Percentiles rank a stretch among this genome's conserved stretches.
These are phyloP conservation scores for Peronospora farinosa DNA, from an alignment of 352 stramenopile genomes.

Conservation along the genomic window DNA sequence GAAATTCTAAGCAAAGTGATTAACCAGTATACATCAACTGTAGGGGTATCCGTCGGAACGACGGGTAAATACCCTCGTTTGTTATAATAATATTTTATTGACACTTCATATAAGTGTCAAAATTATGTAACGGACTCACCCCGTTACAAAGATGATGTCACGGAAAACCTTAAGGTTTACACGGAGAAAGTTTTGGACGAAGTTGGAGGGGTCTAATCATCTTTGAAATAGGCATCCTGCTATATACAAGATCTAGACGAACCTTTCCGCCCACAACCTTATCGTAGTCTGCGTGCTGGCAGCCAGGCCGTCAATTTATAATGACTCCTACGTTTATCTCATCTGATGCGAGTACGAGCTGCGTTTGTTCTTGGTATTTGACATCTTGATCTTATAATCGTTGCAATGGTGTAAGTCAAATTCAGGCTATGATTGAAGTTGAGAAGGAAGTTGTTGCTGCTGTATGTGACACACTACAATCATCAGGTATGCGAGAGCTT, in stretches of 20 bases:
- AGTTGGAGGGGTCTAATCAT: constrained; percentile 2
- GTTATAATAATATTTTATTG: too few species aligned
- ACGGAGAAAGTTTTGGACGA: constrained; percentile 21
- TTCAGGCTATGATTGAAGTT: constrained; percentile 30
- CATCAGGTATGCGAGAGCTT: not conserved
- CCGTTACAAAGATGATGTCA: constrained; percentile 30
- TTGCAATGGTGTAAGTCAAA: constrained; percentile 16
- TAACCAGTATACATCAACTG: too few species aligned
- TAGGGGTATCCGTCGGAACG: too few species aligned
- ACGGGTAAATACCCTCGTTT: too few species aligned
- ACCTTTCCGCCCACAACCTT: not conserved
- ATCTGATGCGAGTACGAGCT: constrained; percentile 18
- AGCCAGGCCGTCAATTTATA: constrained; percentile 30
- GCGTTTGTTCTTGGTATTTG: not conserved
- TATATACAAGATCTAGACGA: not conserved
- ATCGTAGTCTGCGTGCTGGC: constrained; percentile 13
- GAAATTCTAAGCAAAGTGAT: too few species aligned
- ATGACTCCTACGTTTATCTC: constrained; percentile 22
- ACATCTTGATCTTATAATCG: not conserved
- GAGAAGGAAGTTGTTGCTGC: constrained; percentile 35
- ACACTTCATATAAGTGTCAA: too few species aligned
- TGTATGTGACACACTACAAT: constrained; percentile 16
- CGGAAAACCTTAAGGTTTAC: constrained; percentile 27
- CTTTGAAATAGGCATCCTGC: constrained; percentile 4
- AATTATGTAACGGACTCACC: too few species aligned